Base-by-base conservation (phyloP, 345 rosid species). In the Syzygium oleosum region DNA sequence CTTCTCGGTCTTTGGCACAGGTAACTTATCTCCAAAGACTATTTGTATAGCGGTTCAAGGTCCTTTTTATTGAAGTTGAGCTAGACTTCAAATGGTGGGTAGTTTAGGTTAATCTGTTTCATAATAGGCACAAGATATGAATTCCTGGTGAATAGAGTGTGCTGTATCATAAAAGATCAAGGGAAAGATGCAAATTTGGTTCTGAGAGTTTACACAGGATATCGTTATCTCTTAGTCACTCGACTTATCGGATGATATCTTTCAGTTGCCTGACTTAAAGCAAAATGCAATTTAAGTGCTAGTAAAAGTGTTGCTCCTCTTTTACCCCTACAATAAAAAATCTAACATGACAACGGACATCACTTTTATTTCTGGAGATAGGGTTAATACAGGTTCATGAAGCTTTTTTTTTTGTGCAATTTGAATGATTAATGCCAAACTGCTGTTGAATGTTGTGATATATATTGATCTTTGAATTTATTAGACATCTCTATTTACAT, bases 1-100 rank as follows among this genome's bases (percentile, higher is more conserved):
- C 98, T 46, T 98, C 99, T 78, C 95, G 93, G 80, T 92, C 99
- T 88, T 92, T 98, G 90, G 99, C 98, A 85, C 99, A 94, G 99
- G 99, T 96, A 61, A 61, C 34, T 61, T 61, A 61, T 61, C 73
- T 31, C 34, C 73, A n/a, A 61, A 61, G 73, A 61, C 9, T 27
- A 61, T n/a, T n/a, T 61, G 29, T 61, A 43, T 61, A 61, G 27
- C 8, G 2, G 29, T 13, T 61, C 27, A 61, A 61, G 73, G 73
- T 61, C 73, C 73, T 61, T 61, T 61, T 61, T n/a, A 61, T n/a
- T 61, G 34, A 61, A 61, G 73, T 27, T 61, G 73, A 61, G 19
- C 53, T 12, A 61, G 34, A 61, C 73, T 61, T n/a, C 14, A 1
- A 9, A 61, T 61, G 73, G n/a, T 61, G 34, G 34, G 19, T n/a